phyloP scores from a whole-genome alignment of 2,329 filamentous ascomycete genomes.

The Gremmenia infestans region DNA sequence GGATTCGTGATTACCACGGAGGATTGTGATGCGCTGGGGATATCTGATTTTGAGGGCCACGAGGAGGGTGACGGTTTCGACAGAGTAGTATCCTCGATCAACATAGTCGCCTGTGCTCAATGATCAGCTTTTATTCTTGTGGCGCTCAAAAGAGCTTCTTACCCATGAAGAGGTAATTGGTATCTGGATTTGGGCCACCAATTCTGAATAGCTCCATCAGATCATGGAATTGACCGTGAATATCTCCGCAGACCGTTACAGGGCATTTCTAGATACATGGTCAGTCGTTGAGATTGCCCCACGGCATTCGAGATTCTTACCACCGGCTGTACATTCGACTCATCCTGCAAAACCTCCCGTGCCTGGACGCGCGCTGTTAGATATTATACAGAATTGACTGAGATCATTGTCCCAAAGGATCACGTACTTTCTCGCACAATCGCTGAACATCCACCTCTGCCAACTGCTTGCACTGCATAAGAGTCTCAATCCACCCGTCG shows the following conservation, averaged over 20 bases:
- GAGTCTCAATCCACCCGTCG: constrained; percentile 96
- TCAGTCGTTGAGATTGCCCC: constrained; percentile 30
- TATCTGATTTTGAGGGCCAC: constrained; percentile 98
- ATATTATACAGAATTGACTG: neutral
- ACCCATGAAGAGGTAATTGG: constrained; percentile 99
- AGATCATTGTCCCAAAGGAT: constrained; percentile 2
- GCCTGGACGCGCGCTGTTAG: constrained; percentile 51
- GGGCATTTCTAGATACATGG: constrained; percentile 73
- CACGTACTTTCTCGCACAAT: constrained; percentile 89
- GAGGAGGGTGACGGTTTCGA: constrained; percentile 94
- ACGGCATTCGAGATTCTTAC: constrained; percentile 48
- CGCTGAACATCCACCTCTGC: constrained; percentile 91
- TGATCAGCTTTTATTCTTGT: constrained; percentile 14
- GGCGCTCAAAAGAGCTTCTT: constrained; percentile 32
- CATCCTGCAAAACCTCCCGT: constrained; percentile 91
- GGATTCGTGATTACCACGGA: constrained; percentile 98
- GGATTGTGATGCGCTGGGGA: constrained; percentile 94
- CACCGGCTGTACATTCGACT: constrained; percentile 98
- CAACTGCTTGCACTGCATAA: constrained; percentile 99
- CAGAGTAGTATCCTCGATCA: constrained; percentile 97
- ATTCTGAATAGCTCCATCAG: constrained; percentile 99
- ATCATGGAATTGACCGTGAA: constrained; percentile 98
- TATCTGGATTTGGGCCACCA: constrained; percentile 94
- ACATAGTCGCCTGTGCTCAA: constrained; percentile 78
- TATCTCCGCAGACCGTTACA: constrained; percentile 97